phyloP scores from a whole-genome alignment of 129 eudicot genomes.

The Centrapalus pauciflorus region DNA sequence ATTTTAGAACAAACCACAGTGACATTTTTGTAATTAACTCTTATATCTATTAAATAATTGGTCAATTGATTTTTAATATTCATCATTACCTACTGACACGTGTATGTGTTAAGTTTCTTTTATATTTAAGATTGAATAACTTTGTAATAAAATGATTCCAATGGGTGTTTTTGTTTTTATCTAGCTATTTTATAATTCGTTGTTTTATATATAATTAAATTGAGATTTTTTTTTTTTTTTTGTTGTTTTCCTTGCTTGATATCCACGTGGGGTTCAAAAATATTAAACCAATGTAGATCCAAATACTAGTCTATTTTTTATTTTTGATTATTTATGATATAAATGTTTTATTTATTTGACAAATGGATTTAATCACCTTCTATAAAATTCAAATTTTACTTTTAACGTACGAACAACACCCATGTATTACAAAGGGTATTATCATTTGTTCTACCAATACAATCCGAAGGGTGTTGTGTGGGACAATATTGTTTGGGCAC shows the following conservation, averaged over 20 bases:
- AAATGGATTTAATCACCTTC: background rate
- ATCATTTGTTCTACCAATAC: slow-evolving; percentile 68
- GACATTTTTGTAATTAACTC: no score
- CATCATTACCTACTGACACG: background rate
- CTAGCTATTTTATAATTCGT: background rate
- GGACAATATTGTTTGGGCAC: slow-evolving; percentile 81
- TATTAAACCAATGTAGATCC: slow-evolving; percentile 42
- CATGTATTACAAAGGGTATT: slow-evolving; percentile 54
- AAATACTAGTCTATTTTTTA: slow-evolving; percentile 44
- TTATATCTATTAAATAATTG: no score
- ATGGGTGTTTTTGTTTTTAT: background rate
- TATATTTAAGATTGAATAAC: background rate
- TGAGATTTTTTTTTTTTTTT: no score
- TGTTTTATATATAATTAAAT: background rate
- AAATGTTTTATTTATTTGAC: background rate
- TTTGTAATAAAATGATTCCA: background rate
- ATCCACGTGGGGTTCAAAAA: background rate
- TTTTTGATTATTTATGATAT: no score
- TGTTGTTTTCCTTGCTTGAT: slow-evolving; percentile 7
- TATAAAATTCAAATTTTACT: background rate
- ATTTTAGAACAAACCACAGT: no score
- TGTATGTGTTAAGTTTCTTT: background rate
- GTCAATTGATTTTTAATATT: no score
- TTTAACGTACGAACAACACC: slow-evolving; percentile 35
- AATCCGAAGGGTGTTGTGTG: slow-evolving; percentile 62